Evolutionary conservation across 2,329 filamentous ascomycete genomes (phyloP), one percentile per base, ranked within the genome.

Genomic region (Claviceps sp.): DNA sequence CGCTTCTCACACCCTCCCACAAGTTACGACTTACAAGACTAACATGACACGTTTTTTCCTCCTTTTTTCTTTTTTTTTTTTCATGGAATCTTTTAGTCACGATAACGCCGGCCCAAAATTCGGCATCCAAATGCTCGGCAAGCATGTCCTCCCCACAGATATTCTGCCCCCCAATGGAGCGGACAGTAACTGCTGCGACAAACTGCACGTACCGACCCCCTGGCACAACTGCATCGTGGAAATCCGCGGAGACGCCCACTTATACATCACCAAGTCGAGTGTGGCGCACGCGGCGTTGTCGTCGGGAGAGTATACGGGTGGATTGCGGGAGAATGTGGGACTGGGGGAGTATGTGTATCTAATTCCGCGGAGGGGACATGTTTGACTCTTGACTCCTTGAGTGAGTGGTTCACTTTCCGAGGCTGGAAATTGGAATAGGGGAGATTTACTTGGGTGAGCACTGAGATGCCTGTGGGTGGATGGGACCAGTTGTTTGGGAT

Each of bases 211-310:
- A 4, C 69, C 69, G 0, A 71, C 69, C 1, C 69, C 68, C 0
- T 71, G 69, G 69, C 69, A 72, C 58, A 71, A 71, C 55, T 68
- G 63, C 44, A 61, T 69, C 34, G 64, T 68, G 49, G 55, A 60
- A 46, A 56, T 61, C 4, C 54, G 59, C 22, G 57, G 55, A 7
- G 54, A 57, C 29, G 34, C 53, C 2, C 50, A 45, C 14, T 45
- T 61, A 7, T 57, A 58, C 23, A 54, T 58, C 16, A 59, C 59
- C 20, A 61, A 60, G 52, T 54, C 56, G 5, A 57, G 49, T 36
- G 54, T 58, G 9, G 51, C 54, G 1, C 50, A 40, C 2, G 39
- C 52, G 37, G 59, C 59, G n/a, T 36, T 58, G 5, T 38, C 47
- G 2, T 47, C 43, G 2, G 55, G 49, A 0, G 17, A 51, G 14